These are phyloP conservation scores for Metarhizium album DNA, from an alignment of 2,329 filamentous ascomycete species.

Conservation along the genomic window DNA sequence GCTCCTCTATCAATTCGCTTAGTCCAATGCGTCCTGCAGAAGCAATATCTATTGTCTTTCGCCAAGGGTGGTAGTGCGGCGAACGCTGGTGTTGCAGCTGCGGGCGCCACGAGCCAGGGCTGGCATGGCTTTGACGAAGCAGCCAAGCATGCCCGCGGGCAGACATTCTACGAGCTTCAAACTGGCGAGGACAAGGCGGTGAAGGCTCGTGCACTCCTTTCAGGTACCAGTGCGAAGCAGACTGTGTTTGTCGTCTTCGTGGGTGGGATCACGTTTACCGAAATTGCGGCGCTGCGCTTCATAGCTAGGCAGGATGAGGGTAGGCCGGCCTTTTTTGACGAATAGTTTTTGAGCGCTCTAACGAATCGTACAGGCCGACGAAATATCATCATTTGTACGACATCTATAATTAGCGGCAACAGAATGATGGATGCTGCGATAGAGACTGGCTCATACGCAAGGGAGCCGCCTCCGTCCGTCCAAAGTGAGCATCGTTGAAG, in stretches of 20 bases:
- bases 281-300: constrained; percentile 88
- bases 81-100: constrained; percentile 15
- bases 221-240: constrained; percentile 68
- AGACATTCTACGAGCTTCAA: constrained; percentile 85
- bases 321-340: constrained; percentile 21
- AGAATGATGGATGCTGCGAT: constrained; percentile 79
- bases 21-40: constrained; percentile 87
- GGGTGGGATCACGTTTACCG: constrained; percentile 92
- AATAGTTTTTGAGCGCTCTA: constrained; percentile 8
- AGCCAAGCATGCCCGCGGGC: constrained; percentile 75
- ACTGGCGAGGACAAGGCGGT: constrained; percentile 88
- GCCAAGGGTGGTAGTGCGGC: constrained; percentile 47
- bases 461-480: constrained; percentile 18
- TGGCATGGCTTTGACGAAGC: constrained; percentile 93
- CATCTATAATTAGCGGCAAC: constrained; percentile 81
- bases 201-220: constrained; percentile 73
- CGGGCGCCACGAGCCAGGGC: constrained; percentile 57
- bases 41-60: constrained; percentile 66
- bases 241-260: constrained; percentile 94
- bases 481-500: constrained; percentile 1
- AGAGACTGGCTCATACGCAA: constrained; percentile 51
- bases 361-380: constrained; percentile 45
- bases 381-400: constrained; percentile 86
- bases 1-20: constrained; percentile 85
- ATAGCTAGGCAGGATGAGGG: constrained; percentile 75